These are phyloP conservation scores for Fusarium dimerum DNA, from an alignment of 2,329 filamentous ascomycete genomes.

Conservation along the genomic window DNA sequence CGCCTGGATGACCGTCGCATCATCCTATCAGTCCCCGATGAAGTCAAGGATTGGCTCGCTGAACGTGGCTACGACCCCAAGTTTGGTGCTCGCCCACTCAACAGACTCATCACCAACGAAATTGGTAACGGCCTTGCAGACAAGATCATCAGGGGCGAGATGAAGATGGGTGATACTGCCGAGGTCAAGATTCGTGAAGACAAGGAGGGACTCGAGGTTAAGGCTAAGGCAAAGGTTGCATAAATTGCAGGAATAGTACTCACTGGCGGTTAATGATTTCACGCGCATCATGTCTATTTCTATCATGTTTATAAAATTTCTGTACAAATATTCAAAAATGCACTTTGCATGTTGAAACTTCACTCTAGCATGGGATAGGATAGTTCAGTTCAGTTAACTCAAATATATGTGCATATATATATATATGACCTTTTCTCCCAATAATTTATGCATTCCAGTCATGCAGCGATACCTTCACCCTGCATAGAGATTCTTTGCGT, in stretches of 20 bases:
- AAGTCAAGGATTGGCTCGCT: conserved; percentile 83
- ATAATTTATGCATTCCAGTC: too few species aligned
- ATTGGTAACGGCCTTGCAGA: conserved; percentile 88
- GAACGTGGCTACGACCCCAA: conserved; percentile 88
- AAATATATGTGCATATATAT: too few species aligned
- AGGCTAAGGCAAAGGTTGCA: conserved; percentile 21
- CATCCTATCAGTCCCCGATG: conserved; percentile 66
- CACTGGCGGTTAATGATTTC: neutral
- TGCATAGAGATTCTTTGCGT: too few species aligned
- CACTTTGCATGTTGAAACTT: too few species aligned
- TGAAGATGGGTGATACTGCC: conserved; percentile 75
- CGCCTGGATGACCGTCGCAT: conserved; percentile 87
- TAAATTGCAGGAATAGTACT: neutral
- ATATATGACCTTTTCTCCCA: too few species aligned
- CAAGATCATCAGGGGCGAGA: conserved; percentile 83
- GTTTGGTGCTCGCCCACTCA: conserved; percentile 88
- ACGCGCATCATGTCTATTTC: too few species aligned
- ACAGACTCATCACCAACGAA: conserved; percentile 85
- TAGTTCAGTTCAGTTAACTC: too few species aligned
- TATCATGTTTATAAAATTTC: too few species aligned
- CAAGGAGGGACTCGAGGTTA: conserved; percentile 57
- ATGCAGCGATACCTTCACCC: too few species aligned
- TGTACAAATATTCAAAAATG: too few species aligned
- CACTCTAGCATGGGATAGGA: too few species aligned
- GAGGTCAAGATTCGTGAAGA: conserved; percentile 68